Evolutionary conservation across 768 basidiomycete species (phyloP), one percentile per base, ranked within the genome.

Genomic region (Boletus rubroflammeus): DNA sequence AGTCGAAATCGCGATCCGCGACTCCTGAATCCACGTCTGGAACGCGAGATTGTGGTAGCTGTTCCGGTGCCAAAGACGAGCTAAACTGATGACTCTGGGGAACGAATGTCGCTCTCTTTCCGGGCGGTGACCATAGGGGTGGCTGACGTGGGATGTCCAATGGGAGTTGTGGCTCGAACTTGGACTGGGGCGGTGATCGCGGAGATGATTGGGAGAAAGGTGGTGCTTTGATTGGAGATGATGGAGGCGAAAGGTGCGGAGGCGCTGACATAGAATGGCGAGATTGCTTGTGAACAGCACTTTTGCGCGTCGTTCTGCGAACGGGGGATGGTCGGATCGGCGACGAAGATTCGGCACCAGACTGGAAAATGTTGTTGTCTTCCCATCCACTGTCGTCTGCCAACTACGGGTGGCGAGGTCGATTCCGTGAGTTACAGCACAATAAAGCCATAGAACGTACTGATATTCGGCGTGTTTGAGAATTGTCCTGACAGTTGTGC

Each of bases 341-440:
- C 14, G 89, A 91, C 7, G 89, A 89, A n/a, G 86, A 88, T 62
- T 93, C 90, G 5, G 86, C 86, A n/a, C 89, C 90, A 9, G 89
- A 91, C 65, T 93, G 90, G 67, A 93, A 93, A 28, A 91, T 82
- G 58, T 93, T 93, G 64, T 90, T 91, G 59, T 92, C 90, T 64
- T 93, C 90, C 90, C 90, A 93, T 32, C 88, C 89, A 61, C 89
- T 91, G 50, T 90, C 88, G 36, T 88, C 86, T 25, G 66, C 72
- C 54, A 65, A 21, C 73, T 76, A 15, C 35, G 14, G 10, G 35
- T 26, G 50, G 46, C 55, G 48, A 49, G 6, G 25, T 54, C 52
- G 11, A 35, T 47, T 51, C 17, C 15, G 41, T 47, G 55, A 56
- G 32, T 65, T 21, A 31, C 15, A 41, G 28, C 15, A 39, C 14